Conservation (phyloP, 225 moss, liverwort and hornwort genomes). For the Pleurozium schreberi region DNA sequence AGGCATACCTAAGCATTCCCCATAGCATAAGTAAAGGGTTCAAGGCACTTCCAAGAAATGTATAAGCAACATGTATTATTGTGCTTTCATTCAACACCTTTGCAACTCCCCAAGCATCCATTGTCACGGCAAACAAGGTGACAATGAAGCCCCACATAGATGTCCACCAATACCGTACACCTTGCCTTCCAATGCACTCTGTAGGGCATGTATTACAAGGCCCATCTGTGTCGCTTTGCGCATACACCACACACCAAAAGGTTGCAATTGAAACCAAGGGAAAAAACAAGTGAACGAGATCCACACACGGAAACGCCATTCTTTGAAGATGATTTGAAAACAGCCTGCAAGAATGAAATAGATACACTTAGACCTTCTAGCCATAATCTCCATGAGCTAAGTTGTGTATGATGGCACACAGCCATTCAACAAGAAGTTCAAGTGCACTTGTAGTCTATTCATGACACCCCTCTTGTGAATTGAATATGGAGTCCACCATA, state of each 20-base stretch:
- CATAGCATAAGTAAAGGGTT: too few relatives aligned
- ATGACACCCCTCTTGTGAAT: not conserved
- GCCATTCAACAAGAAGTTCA: not conserved
- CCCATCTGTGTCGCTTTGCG: not conserved
- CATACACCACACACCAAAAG: not conserved
- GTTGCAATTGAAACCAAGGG: not conserved
- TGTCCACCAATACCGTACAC: not conserved
- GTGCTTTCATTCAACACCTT: not conserved
- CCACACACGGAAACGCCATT: not conserved
- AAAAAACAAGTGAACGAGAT: not conserved
- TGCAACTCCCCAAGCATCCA: not conserved
- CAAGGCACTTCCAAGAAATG: too few relatives aligned
- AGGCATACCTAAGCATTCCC: too few relatives aligned
- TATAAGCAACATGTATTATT: too few relatives aligned
- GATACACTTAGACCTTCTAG: not conserved
- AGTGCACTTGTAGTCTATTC: not conserved
- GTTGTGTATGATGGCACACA: not conserved
- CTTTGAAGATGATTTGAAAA: not conserved
- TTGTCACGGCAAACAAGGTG: not conserved
- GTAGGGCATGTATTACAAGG: not conserved
- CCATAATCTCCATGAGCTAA: not conserved
- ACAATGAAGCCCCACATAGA: not conserved
- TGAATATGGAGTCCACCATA: not conserved
- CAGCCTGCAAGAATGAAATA: not conserved
- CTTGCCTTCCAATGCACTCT: not conserved